Evolutionary conservation across 371 early-diverging fungal species (phyloP).

Genomic region (Paraphysoderma sedebokerense): DNA sequence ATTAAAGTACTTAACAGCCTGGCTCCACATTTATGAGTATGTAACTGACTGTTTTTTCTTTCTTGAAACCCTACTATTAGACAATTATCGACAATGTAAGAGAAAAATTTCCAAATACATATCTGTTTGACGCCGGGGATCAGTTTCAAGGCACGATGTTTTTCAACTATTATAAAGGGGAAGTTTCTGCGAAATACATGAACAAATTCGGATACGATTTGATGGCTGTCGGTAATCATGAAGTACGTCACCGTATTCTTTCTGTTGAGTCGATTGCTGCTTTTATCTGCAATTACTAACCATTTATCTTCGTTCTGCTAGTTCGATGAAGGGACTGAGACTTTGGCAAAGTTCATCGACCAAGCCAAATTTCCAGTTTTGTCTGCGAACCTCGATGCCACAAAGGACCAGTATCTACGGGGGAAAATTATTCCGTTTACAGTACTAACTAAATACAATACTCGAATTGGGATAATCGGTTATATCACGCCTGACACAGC

Average conservation of each 20-base stretch:
- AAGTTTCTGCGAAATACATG: conserved; percentile 29
- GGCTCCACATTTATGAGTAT: too few species aligned
- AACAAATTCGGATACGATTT: conserved; percentile 2
- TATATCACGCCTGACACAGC: conserved; percentile 17
- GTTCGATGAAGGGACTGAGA: conserved; percentile 41
- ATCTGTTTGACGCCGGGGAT: conserved; percentile 55
- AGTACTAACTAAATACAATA: conserved; percentile 33
- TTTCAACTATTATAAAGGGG: conserved; percentile 26
- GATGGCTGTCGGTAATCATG: conserved; percentile 3
- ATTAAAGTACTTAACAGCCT: too few species aligned
- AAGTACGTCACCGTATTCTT: too few species aligned
- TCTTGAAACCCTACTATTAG: too few species aligned
- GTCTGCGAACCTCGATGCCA: conserved; percentile 38
- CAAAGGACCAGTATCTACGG: conserved; percentile 18
- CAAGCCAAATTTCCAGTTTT: conserved; percentile 39
- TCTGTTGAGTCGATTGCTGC: too few species aligned
- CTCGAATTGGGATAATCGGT: conserved; percentile 20
- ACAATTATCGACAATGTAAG: conserved; percentile 29
- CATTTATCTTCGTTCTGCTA: too few species aligned
- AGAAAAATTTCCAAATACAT: conserved; percentile 11
- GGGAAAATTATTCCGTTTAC: conserved; percentile 39
- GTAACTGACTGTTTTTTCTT: too few species aligned
- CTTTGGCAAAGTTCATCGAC: conserved; percentile 26
- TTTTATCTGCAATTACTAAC: too few species aligned
- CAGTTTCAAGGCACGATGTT: conserved; percentile 46